Conservation (phyloP, 2,329 filamentous ascomycete genomes). For the Colletotrichum siamense region DNA sequence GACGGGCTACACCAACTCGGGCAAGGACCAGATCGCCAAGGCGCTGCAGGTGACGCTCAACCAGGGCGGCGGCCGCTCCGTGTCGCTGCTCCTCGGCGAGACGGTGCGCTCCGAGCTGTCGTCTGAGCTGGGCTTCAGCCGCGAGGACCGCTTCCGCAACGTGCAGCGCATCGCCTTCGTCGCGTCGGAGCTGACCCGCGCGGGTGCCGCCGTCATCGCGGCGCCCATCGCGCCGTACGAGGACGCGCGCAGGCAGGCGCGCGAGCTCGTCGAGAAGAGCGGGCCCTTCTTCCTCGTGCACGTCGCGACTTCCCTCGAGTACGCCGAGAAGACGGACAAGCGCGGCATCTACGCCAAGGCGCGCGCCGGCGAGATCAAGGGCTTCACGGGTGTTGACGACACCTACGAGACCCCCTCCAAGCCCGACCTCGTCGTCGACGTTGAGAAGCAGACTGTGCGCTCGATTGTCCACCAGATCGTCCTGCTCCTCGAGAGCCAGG, state of each 20-base stretch:
- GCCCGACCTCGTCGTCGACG: slow-evolving; percentile 83
- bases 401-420: slow-evolving; percentile 88
- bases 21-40: slow-evolving; percentile 95
- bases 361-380: slow-evolving; percentile 89
- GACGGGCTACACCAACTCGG: slow-evolving; percentile 94
- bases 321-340: slow-evolving; percentile 95
- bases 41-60: slow-evolving; percentile 97
- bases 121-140: slow-evolving; percentile 93
- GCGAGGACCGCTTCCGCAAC: slow-evolving; percentile 92
- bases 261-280: slow-evolving; percentile 84
- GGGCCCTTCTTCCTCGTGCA: slow-evolving; percentile 96
- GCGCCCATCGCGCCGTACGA: slow-evolving; percentile 96
- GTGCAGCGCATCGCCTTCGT: slow-evolving; percentile 97
- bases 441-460: slow-evolving; percentile 85
- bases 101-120: slow-evolving; percentile 93
- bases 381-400: slow-evolving; percentile 97
- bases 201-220: slow-evolving; percentile 93
- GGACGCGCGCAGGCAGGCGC: slow-evolving; percentile 74
- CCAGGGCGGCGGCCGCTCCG: slow-evolving; percentile 94
- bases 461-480: slow-evolving; percentile 98
- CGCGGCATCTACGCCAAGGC: slow-evolving; percentile 87
- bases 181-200: slow-evolving; percentile 89
- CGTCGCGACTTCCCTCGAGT: slow-evolving; percentile 89
- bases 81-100: slow-evolving; percentile 93
- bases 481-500: slow-evolving; percentile 86